A percentile compares a stretch with the other conserved stretches of the same genome.
Evolutionary conservation across 176 grass and related monocot species (phyloP).

Genomic region (Zea mays): Zm-B73-REFERENCE-NAM-5.0 NC_050098.1:169654501-169655000

Average conservation of each 20-base stretch:
- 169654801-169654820: constrained; percentile 28
- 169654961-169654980: not conserved
- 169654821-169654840: constrained; percentile 62
- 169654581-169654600: constrained; percentile 59
- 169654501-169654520: not conserved
- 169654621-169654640: no score
- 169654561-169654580: constrained; percentile 85
- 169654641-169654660: no score
- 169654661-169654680: no score
- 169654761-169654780: not conserved
- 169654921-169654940: constrained; percentile 69
- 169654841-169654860: constrained; percentile 97
- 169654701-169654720: not conserved
- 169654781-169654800: constrained; percentile 6
- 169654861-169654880: constrained; percentile 80
- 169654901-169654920: constrained; percentile 77
- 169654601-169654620: no score
- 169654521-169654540: constrained; percentile 54
- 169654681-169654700: no score
- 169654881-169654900: constrained; percentile 70
- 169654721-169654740: not conserved
- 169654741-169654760: not conserved
- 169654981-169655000: constrained; percentile 26
- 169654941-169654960: constrained; percentile 44
- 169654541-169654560: constrained; percentile 91